Percentiles rank a stretch among this genome's conserved stretches.
These are phyloP conservation scores for Zanthoxylum bungeanum DNA, from an alignment of 345 rosid genomes.

Conservation along the genomic window DNA sequence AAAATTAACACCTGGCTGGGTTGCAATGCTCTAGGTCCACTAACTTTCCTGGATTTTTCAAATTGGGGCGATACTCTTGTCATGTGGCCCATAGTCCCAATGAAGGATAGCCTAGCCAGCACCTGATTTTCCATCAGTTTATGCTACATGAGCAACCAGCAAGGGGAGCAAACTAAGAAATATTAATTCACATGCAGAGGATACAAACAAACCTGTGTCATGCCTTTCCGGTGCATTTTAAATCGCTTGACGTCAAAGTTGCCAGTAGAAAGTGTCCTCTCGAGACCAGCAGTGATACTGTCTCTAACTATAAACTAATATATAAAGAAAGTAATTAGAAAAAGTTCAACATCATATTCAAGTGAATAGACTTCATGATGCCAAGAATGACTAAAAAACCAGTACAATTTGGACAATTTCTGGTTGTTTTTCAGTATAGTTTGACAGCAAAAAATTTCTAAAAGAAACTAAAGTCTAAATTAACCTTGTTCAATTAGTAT, in stretches of 20 bases:
- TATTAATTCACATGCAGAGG: slow-evolving; percentile 4
- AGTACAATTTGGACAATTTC: not conserved
- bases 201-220: slow-evolving; percentile 68
- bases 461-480: not conserved
- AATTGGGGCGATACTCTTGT: slow-evolving; percentile 83
- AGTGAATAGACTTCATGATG: not conserved
- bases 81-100: slow-evolving; percentile 74
- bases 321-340: not conserved
- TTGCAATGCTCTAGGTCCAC: slow-evolving; percentile 98
- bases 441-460: not conserved
- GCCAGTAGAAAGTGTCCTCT: slow-evolving; percentile 90
- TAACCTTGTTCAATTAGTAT: not conserved
- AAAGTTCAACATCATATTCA: not conserved
- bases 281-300: slow-evolving; percentile 54
- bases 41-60: slow-evolving; percentile 97
- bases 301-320: slow-evolving; percentile 45
- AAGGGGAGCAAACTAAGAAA: slow-evolving; percentile 15
- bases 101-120: slow-evolving; percentile 75
- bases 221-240: slow-evolving; percentile 95
- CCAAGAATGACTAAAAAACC: not conserved
- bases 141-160: not conserved
- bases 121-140: slow-evolving; percentile 48
- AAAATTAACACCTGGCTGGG: slow-evolving; percentile 78
- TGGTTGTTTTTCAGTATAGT: not conserved
- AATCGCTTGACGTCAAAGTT: slow-evolving; percentile 90